phyloP scores from a whole-genome alignment of 176 grass and related monocot genomes.

The Hyparrhenia diplandra region DNA sequence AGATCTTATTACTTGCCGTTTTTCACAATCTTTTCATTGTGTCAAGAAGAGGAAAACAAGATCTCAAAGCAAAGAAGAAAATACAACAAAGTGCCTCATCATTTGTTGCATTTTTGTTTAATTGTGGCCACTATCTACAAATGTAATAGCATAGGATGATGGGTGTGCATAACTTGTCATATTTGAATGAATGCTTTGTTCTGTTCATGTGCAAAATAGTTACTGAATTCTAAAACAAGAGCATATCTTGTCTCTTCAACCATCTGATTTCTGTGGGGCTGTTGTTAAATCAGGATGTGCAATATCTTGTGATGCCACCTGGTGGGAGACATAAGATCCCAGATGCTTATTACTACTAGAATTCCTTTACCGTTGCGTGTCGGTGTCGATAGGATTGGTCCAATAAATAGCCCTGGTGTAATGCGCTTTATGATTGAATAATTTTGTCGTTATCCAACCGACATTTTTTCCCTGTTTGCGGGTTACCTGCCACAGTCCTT shows the following conservation, averaged over 20 bases:
- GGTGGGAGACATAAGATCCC: too few relatives aligned
- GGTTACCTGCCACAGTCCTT: background rate
- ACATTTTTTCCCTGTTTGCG: background rate
- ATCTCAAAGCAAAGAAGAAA: background rate
- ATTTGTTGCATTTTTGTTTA: background rate
- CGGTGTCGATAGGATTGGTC: background rate
- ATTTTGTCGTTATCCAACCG: background rate
- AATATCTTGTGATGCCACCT: background rate
- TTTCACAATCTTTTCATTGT: background rate
- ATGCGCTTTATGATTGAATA: background rate
- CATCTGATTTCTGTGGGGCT: background rate
- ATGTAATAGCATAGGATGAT: background rate
- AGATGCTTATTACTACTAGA: slow-evolving; percentile 18
- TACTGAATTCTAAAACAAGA: too few relatives aligned
- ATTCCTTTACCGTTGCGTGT: background rate
- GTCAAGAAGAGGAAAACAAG: background rate
- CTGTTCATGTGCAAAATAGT: background rate
- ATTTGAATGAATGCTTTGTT: slow-evolving; percentile 4
- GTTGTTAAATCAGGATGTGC: background rate
- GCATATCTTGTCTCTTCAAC: too few relatives aligned
- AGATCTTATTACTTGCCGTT: background rate
- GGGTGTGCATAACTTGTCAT: background rate
- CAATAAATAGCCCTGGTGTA: background rate
- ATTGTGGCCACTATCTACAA: background rate
- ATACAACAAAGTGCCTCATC: background rate